Percentiles rank a stretch among this genome's conserved stretches.
Evolutionary conservation across 2,329 filamentous ascomycete genomes (phyloP).

Genomic region (Amauroascus verrucosus): DNA sequence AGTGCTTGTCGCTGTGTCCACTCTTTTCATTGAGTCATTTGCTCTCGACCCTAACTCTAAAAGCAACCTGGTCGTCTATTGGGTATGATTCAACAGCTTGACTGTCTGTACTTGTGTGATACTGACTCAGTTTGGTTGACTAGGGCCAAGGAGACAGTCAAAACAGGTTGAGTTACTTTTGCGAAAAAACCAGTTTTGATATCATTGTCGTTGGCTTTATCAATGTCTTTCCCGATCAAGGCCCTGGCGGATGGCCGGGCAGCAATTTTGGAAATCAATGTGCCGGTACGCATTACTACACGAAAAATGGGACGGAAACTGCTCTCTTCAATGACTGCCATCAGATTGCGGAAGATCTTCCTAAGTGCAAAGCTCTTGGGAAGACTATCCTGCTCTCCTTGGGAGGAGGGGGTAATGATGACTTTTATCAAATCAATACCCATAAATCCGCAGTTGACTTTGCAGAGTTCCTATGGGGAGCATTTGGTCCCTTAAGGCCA

Average conservation of each 20-base stretch:
- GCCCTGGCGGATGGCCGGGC: slow-evolving; percentile 38
- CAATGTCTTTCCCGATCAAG: slow-evolving; percentile 43
- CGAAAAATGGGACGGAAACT: slow-evolving; percentile 30
- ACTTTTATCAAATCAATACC: slow-evolving; percentile 35
- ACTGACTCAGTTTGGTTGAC: slow-evolving; percentile 9
- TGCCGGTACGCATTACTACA: slow-evolving; percentile 30
- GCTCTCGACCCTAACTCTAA: slow-evolving; percentile 35
- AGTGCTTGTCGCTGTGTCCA: slow-evolving; percentile 28
- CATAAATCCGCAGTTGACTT: slow-evolving; percentile 36
- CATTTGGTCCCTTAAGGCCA: slow-evolving; percentile 38
- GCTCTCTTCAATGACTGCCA: slow-evolving; percentile 37
- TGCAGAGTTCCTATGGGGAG: slow-evolving; percentile 42
- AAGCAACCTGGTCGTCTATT: slow-evolving; percentile 46
- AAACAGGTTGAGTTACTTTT: slow-evolving; percentile 41
- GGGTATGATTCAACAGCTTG: slow-evolving; percentile 27
- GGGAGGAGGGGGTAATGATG: slow-evolving; percentile 32
- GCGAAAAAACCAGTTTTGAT: slow-evolving; percentile 42
- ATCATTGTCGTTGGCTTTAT: slow-evolving; percentile 49
- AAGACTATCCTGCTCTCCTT: slow-evolving; percentile 41
- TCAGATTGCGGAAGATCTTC: slow-evolving; percentile 36
- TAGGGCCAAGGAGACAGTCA: slow-evolving; percentile 46
- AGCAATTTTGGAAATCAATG: slow-evolving; percentile 51
- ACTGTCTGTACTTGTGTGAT: background rate
- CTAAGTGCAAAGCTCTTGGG: slow-evolving; percentile 31
- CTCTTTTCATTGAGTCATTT: slow-evolving; percentile 24